A percentile compares a stretch with the other conserved stretches of the same genome.
Conservation (phyloP, 2,329 filamentous ascomycete genomes). For the Cadophora luteo-olivacea region DNA sequence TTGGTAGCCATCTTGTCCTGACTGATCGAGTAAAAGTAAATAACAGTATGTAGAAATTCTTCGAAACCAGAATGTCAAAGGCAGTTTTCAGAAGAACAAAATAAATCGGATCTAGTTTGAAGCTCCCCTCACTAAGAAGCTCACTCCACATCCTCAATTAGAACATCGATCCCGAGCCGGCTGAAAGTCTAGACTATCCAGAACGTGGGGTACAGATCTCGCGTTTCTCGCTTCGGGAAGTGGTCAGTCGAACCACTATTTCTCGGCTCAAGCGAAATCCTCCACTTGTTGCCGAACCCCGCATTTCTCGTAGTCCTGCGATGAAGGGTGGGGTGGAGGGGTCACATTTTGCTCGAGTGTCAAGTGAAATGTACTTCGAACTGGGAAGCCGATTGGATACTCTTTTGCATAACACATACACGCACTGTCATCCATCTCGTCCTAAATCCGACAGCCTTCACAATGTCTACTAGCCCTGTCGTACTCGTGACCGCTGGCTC, state of each 20-base stretch:
- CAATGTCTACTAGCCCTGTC: constrained; percentile 32
- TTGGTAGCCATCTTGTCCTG: not conserved
- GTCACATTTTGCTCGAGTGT: not conserved
- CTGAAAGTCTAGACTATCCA: not conserved
- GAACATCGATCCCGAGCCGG: not conserved
- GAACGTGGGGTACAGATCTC: not conserved
- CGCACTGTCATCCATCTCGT: not conserved
- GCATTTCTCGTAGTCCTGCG: not conserved
- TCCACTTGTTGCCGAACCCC: constrained; percentile 7
- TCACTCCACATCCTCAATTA: not conserved
- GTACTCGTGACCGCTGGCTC: constrained; percentile 58
- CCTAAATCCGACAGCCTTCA: not conserved
- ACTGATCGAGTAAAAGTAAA: not conserved
- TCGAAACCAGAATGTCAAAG: not conserved
- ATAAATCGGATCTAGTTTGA: not conserved
- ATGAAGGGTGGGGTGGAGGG: not conserved
- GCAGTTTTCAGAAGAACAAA: not conserved
- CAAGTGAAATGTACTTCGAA: not conserved
- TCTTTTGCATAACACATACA: not conserved
- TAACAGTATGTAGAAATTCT: not conserved
- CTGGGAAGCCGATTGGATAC: not conserved
- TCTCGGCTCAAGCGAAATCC: not conserved
- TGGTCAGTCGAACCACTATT: not conserved
- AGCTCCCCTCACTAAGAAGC: not conserved
- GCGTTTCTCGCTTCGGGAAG: not conserved